Percentiles rank a stretch among this genome's conserved stretches.
These are phyloP conservation scores for Striga asiatica DNA, from an alignment of 257 asterid species.

Conservation along the genomic window DNA sequence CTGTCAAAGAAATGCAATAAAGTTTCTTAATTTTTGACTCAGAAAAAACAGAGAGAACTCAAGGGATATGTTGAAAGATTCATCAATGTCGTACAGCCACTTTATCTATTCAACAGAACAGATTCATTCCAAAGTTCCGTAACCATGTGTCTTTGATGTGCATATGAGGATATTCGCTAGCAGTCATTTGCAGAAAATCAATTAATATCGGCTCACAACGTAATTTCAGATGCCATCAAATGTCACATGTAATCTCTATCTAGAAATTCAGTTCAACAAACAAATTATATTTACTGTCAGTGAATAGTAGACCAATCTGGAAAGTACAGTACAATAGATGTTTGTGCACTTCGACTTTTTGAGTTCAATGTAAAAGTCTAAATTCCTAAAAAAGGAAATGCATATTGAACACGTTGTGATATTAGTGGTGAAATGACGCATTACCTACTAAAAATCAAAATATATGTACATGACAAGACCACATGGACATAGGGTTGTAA, in stretches of 20 bases:
- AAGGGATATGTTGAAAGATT: conserved; percentile 1
- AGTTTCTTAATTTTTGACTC: background rate
- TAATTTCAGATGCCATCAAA: background rate
- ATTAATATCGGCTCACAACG: conserved; percentile 1
- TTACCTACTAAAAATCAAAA: background rate
- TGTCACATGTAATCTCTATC: conserved; percentile 5
- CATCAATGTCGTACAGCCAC: background rate
- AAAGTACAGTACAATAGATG: background rate
- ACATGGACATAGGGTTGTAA: background rate
- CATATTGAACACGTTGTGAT: no score
- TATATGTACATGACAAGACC: conserved; percentile 1
- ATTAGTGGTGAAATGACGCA: conserved; percentile 1
- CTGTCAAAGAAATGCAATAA: background rate
- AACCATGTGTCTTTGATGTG: background rate
- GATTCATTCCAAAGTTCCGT: conserved; percentile 1
- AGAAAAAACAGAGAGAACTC: background rate
- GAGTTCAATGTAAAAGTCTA: conserved; percentile 4
- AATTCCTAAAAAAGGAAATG: no score
- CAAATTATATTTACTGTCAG: background rate
- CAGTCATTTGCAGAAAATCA: background rate
- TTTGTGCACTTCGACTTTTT: no score
- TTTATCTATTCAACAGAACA: background rate
- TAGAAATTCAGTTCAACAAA: conserved; percentile 4
- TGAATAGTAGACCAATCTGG: background rate
- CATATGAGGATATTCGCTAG: background rate